Evolutionary conservation across 2,329 filamentous ascomycete genomes (phyloP).

Genomic region (Aspergillus puulaauensis): DNA sequence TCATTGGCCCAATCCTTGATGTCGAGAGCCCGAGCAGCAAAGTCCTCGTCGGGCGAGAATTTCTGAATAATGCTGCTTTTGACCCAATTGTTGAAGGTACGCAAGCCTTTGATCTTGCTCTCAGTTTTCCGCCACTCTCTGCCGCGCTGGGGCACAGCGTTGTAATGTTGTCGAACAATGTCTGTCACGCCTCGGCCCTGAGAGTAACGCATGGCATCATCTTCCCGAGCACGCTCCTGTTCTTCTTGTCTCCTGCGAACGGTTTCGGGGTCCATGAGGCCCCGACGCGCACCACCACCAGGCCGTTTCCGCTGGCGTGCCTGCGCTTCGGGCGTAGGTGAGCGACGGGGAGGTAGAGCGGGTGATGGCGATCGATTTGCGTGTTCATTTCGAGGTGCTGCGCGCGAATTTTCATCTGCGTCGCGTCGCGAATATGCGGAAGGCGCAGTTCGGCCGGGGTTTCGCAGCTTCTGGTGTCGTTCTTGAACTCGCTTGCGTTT

Average conservation of each 20-base stretch:
- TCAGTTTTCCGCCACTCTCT: conserved; percentile 93
- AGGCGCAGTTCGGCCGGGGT: conserved; percentile 36
- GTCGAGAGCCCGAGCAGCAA: conserved; percentile 53
- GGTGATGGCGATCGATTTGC: conserved; percentile 38
- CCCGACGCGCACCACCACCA: conserved; percentile 46
- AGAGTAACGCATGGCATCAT: conserved; percentile 36
- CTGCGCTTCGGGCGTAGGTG: conserved; percentile 40
- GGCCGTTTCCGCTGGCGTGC: conserved; percentile 47
- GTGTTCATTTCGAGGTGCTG: conserved; percentile 24
- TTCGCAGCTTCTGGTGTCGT: conserved; percentile 37
- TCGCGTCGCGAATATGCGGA: conserved; percentile 43
- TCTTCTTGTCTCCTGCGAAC: conserved; percentile 45
- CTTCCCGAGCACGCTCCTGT: conserved; percentile 41
- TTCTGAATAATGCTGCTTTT: conserved; percentile 98
- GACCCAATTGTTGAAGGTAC: conserved; percentile 98
- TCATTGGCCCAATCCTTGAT: conserved; percentile 45
- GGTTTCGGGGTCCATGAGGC: conserved; percentile 37
- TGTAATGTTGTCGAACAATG: conserved; percentile 91
- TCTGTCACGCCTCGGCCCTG: conserved; percentile 68
- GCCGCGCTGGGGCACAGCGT: conserved; percentile 88
- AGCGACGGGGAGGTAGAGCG: conserved; percentile 36
- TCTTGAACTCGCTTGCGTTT: conserved; percentile 43
- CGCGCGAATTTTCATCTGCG: conserved; percentile 20
- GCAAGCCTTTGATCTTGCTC: conserved; percentile 89
- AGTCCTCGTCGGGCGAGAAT: conserved; percentile 80